These are phyloP conservation scores for Cornus controversa DNA, from an alignment of 148 eudicot species.

Conservation along the genomic window DNA sequence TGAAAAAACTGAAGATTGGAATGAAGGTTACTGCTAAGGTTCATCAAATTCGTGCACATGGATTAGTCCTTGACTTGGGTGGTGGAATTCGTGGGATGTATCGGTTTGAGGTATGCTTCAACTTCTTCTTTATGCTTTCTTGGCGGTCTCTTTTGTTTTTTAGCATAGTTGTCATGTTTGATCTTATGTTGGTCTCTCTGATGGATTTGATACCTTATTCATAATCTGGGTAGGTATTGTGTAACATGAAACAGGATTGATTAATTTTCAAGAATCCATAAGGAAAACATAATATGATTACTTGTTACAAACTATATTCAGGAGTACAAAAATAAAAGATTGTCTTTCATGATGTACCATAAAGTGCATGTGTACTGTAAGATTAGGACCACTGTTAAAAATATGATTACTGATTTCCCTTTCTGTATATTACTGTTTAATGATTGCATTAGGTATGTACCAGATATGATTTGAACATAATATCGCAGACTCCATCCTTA, in stretches of 20 bases:
- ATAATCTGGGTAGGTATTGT: too few relatives aligned
- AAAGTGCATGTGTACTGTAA: not conserved
- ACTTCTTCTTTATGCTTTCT: not conserved
- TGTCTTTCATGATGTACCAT: not conserved
- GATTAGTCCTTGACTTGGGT: constrained; percentile 85
- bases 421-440: too few relatives aligned
- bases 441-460: too few relatives aligned
- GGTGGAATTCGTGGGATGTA: constrained; percentile 83
- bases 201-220: not conserved
- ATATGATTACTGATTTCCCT: too few relatives aligned
- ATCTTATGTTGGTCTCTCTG: not conserved
- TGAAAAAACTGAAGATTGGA: constrained; percentile 61
- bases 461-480: not conserved
- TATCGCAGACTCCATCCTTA: too few relatives aligned
- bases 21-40: constrained; percentile 65
- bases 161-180: not conserved
- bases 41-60: constrained; percentile 80
- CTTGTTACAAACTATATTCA: too few relatives aligned
- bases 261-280: not conserved
- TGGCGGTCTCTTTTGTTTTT: not conserved
- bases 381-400: too few relatives aligned
- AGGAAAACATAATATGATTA: not conserved
- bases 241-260: too few relatives aligned
- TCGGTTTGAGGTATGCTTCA: constrained; percentile 73
- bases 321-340: too few relatives aligned